Evolutionary conservation across 176 grass and related monocot species (phyloP).

Genomic region (Chloris gayana): DNA sequence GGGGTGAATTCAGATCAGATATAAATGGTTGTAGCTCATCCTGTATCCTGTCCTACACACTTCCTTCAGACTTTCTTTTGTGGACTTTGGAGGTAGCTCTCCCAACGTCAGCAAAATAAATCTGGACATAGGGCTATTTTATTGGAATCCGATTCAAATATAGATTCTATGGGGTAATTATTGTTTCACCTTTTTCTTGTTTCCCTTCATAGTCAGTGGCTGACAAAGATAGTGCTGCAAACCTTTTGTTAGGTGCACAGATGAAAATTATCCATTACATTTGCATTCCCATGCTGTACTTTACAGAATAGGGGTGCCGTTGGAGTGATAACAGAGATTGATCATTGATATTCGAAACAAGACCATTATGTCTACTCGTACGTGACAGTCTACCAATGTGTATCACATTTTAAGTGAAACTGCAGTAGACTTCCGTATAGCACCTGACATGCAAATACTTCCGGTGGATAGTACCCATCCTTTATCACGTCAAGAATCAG

Average conservation of each 20-base stretch:
- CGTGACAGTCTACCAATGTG: background rate
- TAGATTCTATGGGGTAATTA: too few species aligned
- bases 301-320: background rate
- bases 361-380: background rate
- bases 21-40: background rate
- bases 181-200: too few species aligned
- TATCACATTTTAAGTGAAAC: background rate
- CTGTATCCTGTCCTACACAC: background rate
- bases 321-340: background rate
- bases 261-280: background rate
- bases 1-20: background rate
- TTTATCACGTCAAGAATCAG: too few species aligned
- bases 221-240: background rate
- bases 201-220: too few species aligned
- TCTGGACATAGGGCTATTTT: too few species aligned
- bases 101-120: too few species aligned
- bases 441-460: too few species aligned
- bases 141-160: too few species aligned
- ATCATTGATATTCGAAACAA: background rate
- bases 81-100: too few species aligned
- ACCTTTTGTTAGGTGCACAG: background rate
- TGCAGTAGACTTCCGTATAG: background rate
- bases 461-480: too few species aligned
- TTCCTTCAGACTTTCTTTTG: too few species aligned
- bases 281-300: background rate